Base-by-base conservation (phyloP, 1,284 basidiomycete genomes). In the Peniophora sp. region DNA sequence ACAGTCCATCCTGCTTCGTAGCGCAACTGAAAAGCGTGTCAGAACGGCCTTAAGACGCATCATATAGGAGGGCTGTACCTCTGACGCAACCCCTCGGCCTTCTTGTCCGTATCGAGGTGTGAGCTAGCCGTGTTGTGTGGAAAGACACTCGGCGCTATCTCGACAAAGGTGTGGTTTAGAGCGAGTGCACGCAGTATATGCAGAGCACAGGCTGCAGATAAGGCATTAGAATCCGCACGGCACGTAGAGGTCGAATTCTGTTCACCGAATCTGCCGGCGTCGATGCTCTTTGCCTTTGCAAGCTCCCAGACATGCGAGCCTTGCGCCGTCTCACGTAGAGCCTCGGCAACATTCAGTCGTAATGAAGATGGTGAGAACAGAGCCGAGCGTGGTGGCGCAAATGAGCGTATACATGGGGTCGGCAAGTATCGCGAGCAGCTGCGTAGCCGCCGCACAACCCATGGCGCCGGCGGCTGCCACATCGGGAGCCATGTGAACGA, bases 71-170 rank as follows among this genome's bases (percentile, higher is more conserved):
- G n/a, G 9, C 9, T 15, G 9, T 53, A 70, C 71, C 59, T 52
- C 41, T 57, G 51, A 5, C 58, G 47, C 14, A 72, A 49, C 8
- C 67, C 63, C 24, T 62, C 52, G 15, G 65, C 54, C 3, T 64
- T 53, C 48, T 73, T 75, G 18, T 62, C 61, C 0, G 68, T 73
- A 51, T 75, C 73, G 6, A 76, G 53, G 24, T 64, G 50, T 27
- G 64, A 62, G 0, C 73, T 73, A 35, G 71, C 61, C 2, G 71
- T 68, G 27, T 67, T 76, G 53, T 72, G 68, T 0, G 66, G 60
- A 51, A 75, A 76, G 0, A 72, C 64, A 50, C 74, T 64, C 1
- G 72, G 73, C 3, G 52, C 45, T 0, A 73, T 55, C 54, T 78
- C 74, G 6, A 53, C 52, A 51, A 71, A 76, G 44, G 75, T 62